Base-by-base conservation (phyloP, 768 basidiomycete species). In the Mycena rosella region DNA sequence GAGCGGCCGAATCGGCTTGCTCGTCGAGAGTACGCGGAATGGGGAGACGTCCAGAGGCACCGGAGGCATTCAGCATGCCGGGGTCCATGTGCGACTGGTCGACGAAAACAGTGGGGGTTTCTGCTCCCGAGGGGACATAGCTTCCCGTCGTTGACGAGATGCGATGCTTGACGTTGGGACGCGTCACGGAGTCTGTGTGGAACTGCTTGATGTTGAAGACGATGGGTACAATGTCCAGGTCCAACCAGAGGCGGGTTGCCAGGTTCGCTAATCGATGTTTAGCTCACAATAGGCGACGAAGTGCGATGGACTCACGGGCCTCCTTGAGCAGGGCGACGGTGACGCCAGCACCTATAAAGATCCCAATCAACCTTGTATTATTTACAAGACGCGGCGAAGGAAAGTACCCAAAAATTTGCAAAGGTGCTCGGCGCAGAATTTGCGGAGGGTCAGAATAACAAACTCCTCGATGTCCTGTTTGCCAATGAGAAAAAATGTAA, bases 201-300 rank as follows among this genome's bases (percentile, higher is more conserved):
- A 85, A 91, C 11, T 89, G 86, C 78, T 94, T 93, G 86, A 93
- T 93, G 79, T 93, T 93, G 83, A 93, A 93, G 36, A 93, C 93
- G 78, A 91, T 85, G 64, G 94, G 94, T 22, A 95, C 93, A 55
- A 95, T 89, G 74, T 95, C 94, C 77, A 91, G 77, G 52, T 92
- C 92, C 57, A 93, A 75, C 94, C 94, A 96, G 14, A 96, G 86
- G 45, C 89, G 88, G 29, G 94, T 95, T 79, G 92, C 93, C n/a
- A 96, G 80, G 74, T 94, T 93, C 13, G 94, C n/a, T n/a, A n/a
- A n/a, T n/a, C n/a, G n/a, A n/a, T n/a, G n/a, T n/a, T n/a, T n/a
- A n/a, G n/a, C n/a, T n/a, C n/a, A n/a, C n/a, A n/a, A n/a, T n/a
- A n/a, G n/a, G n/a, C n/a, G n/a, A n/a, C n/a, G n/a, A n/a, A n/a